Evolutionary conservation across 2,329 filamentous ascomycete genomes (phyloP), one percentile per base, ranked within the genome.

Genomic region (Pestalotiopsis sp.): DNA sequence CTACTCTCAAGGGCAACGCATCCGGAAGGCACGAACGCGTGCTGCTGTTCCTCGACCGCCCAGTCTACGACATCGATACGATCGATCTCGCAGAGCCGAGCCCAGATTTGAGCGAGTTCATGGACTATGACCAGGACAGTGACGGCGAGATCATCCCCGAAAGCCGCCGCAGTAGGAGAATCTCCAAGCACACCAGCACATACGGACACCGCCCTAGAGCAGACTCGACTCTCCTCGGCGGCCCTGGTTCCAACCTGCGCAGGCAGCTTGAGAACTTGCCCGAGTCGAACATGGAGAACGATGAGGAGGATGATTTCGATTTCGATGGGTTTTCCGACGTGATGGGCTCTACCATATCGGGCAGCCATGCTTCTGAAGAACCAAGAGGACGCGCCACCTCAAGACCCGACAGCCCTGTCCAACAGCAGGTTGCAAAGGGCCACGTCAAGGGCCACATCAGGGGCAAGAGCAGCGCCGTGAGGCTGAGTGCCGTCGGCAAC

Each of bases 401-500:
- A 5, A 77, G 82, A 25, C 82, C 83, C 2, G 82, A 85, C 41
- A 78, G 74, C 27, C 77, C 76, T 7, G 68, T 76, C 13, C 25
- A 61, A n/a, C 31, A 60, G 13, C 25, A 61, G 13, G 13, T 36
- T 20, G 75, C 77, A 6, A n/a, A 70, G 64, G 25, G 38, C n/a
- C 49, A 73, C 2, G 63, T 74, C 23, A 68, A 72, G 52, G 68
- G 69, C 9, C 73, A 74, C 20, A 71, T 71, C 41, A 66, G 69
- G 27, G 72, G 69, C 67, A 77, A 78, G 73, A 76, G 82, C 74
- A 84, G 81, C 72, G 78, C 79, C 64, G 83, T 81, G 12, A 80
- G 84, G 4, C 73, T 83, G 58, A 83, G 81, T 65, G 81, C 81
- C 1, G 81, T 83, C 17, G 81, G 81, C 20, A 71, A 72, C 25